phyloP scores from a whole-genome alignment of 2,329 filamentous ascomycete species.

The Botryosphaeria dothidea region DNA sequence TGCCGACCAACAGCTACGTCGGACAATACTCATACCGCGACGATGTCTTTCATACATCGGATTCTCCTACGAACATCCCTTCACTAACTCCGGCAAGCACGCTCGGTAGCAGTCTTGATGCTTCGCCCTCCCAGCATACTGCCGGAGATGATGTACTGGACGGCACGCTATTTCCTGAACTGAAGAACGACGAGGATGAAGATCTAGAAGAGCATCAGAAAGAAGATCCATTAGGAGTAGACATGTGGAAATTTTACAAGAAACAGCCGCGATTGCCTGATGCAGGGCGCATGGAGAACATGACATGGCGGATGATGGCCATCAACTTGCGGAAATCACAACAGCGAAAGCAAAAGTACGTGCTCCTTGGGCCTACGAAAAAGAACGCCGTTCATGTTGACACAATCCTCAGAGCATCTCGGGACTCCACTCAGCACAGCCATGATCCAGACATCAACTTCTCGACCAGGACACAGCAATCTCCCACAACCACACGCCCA shows the following conservation, averaged over 20 bases:
- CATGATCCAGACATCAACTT: background rate
- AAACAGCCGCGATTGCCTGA: slow-evolving; percentile 87
- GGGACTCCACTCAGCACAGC: too few relatives aligned
- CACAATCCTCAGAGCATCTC: background rate
- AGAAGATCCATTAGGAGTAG: slow-evolving; percentile 84
- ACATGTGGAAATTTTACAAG: slow-evolving; percentile 93
- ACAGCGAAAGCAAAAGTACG: background rate
- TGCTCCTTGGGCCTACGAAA: background rate
- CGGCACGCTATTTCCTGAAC: slow-evolving; percentile 16
- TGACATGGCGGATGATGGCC: slow-evolving; percentile 99
- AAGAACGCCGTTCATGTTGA: background rate
- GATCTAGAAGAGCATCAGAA: slow-evolving; percentile 80
- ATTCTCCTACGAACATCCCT: slow-evolving; percentile 43
- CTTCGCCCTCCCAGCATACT: slow-evolving; percentile 44
- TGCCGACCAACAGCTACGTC: slow-evolving; percentile 23
- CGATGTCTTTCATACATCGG: slow-evolving; percentile 24
- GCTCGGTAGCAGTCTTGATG: slow-evolving; percentile 53
- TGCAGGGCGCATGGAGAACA: slow-evolving; percentile 94
- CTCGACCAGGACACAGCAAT: too few relatives aligned
- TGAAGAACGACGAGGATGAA: slow-evolving; percentile 48
- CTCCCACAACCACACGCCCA: background rate
- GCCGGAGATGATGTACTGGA: slow-evolving; percentile 50
- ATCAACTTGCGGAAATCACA: slow-evolving; percentile 63
- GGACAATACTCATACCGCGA: slow-evolving; percentile 21
- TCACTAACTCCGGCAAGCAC: slow-evolving; percentile 46